Percentiles rank a stretch among this genome's conserved stretches.
phyloP scores from a whole-genome alignment of 169 alveolate genomes.

The Plasmodium inui region DNA sequence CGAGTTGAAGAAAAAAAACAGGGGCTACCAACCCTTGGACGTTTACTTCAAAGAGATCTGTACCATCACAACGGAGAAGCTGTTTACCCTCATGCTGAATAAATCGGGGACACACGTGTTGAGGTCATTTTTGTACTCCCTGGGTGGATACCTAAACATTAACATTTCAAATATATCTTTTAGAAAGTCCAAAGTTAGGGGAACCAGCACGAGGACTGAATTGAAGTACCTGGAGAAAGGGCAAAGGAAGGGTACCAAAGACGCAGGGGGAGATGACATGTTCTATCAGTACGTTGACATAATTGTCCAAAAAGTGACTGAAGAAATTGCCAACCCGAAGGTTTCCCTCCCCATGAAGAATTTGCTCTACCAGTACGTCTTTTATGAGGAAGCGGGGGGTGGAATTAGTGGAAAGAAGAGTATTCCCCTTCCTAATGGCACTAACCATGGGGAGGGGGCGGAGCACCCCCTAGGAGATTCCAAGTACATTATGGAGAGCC shows the following conservation, averaged over 20 bases:
- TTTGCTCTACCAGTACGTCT: constrained; percentile 54
- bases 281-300: constrained; percentile 17
- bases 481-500: constrained; percentile 40
- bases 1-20: constrained; percentile 31
- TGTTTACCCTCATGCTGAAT: constrained; percentile 24
- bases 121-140: constrained; percentile 64
- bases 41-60: constrained; percentile 14
- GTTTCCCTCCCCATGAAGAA: constrained; percentile 26
- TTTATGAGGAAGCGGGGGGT: not conserved
- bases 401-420: not conserved
- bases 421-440: not conserved
- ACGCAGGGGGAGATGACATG: not conserved
- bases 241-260: not conserved
- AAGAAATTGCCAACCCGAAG: constrained; percentile 47
- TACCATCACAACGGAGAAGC: constrained; percentile 8
- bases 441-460: not conserved
- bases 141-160: constrained; percentile 52
- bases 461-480: not conserved
- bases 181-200: constrained; percentile 64
- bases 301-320: constrained; percentile 24
- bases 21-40: not conserved
- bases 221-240: constrained; percentile 23
- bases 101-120: constrained; percentile 63
- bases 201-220: constrained; percentile 19
- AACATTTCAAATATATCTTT: constrained; percentile 42